Evolutionary conservation across 176 grass and related monocot species (phyloP), one percentile per base, ranked within the genome.

Genomic region (Lolium rigidum): DNA sequence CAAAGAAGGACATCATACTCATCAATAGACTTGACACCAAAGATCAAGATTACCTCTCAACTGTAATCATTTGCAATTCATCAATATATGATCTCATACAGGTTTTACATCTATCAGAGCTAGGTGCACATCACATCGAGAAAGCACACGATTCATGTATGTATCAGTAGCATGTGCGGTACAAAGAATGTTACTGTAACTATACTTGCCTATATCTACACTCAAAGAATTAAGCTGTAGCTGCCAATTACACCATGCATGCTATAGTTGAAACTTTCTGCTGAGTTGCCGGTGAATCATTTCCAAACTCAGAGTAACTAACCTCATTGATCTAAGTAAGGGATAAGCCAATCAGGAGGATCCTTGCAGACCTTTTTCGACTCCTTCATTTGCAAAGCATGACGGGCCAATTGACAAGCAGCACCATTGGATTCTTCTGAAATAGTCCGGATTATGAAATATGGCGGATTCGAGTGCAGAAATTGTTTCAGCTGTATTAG

Each of bases 341-440:
- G 55, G 35, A 79, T 20, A 79, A 79, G 76, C 76, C 76, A 60
- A 15, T 12, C 18, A 7, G 55, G 55, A 0, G 12, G 76, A 79
- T 24, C 35, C 13, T 44, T 59, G 76, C 4, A 24, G 35, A 60
- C 1, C 20, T 60, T 79, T 3, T 79, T 13, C 3, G 31, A 16
- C 12, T 4, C 37, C 35, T 4, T 12, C 2, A 79, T 59, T 7
- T 16, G 55, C 18, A 60, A 22, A 78, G 7, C 76, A 61, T 16
- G 6, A 13, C 13, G 20, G 35, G 37, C 76, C 76, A 79, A 43
- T 41, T 10, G 6, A 43, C 35, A 24, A 59, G 76, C 76, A 60
- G 76, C 55, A 79, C 20, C 6, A 79, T 60, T 79, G 35, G 37
- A 61, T 79, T 61, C 35, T 79, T 61, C 54, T 60, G 76, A 7